Percentiles rank a stretch among this genome's conserved stretches.
Evolutionary conservation across 1,284 basidiomycete species (phyloP).

Genomic region (Trametes versicolor): DNA sequence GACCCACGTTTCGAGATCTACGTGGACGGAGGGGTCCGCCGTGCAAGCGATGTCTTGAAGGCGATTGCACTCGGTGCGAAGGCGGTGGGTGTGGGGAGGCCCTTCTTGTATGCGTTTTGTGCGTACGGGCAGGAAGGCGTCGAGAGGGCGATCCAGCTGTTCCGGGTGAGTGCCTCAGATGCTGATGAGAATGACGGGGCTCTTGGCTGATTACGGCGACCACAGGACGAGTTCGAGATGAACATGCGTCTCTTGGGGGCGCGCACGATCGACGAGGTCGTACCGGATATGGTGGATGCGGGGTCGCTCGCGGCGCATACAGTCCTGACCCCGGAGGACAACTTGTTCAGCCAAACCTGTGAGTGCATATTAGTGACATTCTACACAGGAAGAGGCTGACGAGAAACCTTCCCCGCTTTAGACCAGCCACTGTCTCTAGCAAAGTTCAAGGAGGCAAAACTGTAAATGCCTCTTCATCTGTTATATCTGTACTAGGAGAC

Average conservation of each 20-base stretch:
- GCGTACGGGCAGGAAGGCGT: slow-evolving; percentile 87
- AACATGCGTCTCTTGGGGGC: slow-evolving; percentile 90
- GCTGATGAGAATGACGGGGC: slow-evolving; percentile 16
- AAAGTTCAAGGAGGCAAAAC: slow-evolving; percentile 39
- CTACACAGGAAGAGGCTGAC: not conserved
- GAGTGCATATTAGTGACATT: slow-evolving; percentile 43
- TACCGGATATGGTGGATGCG: slow-evolving; percentile 88
- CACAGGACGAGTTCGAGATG: slow-evolving; percentile 92
- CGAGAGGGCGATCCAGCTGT: slow-evolving; percentile 77
- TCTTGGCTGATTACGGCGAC: not conserved
- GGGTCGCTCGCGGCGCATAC: slow-evolving; percentile 69
- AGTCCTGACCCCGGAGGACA: slow-evolving; percentile 71
- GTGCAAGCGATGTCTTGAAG: slow-evolving; percentile 94
- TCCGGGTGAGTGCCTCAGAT: slow-evolving; percentile 62
- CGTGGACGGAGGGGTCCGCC: slow-evolving; percentile 92
- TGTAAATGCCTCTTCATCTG: slow-evolving; percentile 15
- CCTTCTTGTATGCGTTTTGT: slow-evolving; percentile 89
- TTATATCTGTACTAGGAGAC: too few relatives aligned
- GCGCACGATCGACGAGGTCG: slow-evolving; percentile 77
- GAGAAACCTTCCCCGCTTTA: slow-evolving; percentile 12
- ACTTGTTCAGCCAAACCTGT: slow-evolving; percentile 82
- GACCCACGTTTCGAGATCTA: slow-evolving; percentile 86
- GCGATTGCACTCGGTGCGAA: slow-evolving; percentile 91
- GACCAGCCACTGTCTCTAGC: slow-evolving; percentile 39
- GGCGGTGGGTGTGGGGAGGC: slow-evolving; percentile 83